Evolutionary conservation across 2,329 filamentous ascomycete genomes (phyloP).

Genomic region (Alternaria alternata): DNA sequence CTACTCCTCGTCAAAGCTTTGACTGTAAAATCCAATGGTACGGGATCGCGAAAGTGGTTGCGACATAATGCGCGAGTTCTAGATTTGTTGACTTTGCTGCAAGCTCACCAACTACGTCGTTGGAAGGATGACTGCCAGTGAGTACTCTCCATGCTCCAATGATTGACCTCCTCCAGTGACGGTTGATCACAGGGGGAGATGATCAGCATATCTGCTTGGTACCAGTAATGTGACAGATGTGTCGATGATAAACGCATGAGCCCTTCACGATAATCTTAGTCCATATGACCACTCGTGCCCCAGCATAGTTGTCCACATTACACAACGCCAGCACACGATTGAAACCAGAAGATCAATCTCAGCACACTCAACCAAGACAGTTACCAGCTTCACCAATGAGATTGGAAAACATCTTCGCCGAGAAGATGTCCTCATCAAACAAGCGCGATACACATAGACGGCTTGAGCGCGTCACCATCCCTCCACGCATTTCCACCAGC

Average conservation of each 20-base stretch:
- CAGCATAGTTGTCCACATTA: not conserved
- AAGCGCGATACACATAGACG: not conserved
- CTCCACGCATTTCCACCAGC: too few species aligned
- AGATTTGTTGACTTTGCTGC: not conserved
- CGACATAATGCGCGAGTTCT: not conserved
- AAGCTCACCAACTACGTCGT: accelerated
- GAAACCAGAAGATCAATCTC: not conserved
- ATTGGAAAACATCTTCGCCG: not conserved
- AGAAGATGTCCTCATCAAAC: not conserved
- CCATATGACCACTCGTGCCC: not conserved
- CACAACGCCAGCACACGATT: not conserved
- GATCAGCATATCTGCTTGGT: not conserved
- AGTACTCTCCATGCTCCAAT: too few species aligned
- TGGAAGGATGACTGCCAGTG: not conserved
- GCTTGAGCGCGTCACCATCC: not conserved
- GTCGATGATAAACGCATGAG: not conserved
- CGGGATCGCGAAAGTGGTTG: not conserved
- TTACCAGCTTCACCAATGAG: not conserved
- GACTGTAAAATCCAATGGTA: too few species aligned
- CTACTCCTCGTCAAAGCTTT: too few species aligned
- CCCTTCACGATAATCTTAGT: not conserved
- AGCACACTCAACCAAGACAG: not conserved
- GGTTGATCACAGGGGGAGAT: not conserved
- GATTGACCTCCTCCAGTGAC: not conserved
- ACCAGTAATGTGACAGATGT: not conserved